These are phyloP conservation scores for Rhizoctonia solani DNA, from an alignment of 1,284 basidiomycete genomes.

Conservation along the genomic window DNA sequence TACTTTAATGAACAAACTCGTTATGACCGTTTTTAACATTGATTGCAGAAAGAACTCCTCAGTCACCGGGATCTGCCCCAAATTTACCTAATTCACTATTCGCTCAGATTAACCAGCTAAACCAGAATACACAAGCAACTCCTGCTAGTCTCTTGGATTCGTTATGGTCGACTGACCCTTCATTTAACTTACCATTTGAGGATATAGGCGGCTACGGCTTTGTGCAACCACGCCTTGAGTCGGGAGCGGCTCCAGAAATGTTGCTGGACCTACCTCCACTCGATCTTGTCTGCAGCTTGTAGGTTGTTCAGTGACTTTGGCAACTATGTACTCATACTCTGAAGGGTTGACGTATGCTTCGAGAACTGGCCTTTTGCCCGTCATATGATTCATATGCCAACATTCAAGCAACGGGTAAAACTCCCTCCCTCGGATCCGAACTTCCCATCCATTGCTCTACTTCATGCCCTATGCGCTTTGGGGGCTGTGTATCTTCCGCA, in stretches of 20 bases:
- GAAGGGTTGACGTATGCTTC: slow-evolving; percentile 26
- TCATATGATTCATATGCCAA: slow-evolving; percentile 15
- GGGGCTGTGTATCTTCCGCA: slow-evolving; percentile 23
- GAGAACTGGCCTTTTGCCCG: slow-evolving; percentile 23
- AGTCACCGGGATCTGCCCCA: too few species aligned
- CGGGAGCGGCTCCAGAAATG: not conserved
- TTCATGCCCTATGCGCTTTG: slow-evolving; percentile 21
- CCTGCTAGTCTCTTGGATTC: slow-evolving; percentile 17
- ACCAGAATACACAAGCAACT: not conserved
- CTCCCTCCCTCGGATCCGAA: slow-evolving; percentile 22
- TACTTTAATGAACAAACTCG: not conserved
- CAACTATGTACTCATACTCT: not conserved
- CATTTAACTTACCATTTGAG: not conserved
- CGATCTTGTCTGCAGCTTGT: slow-evolving; percentile 28
- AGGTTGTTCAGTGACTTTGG: not conserved
- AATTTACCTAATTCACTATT: not conserved
- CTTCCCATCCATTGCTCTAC: slow-evolving; percentile 11
- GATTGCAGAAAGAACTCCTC: too few species aligned
- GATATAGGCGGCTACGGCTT: slow-evolving; percentile 26
- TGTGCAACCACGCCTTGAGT: not conserved
- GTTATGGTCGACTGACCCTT: slow-evolving; percentile 16
- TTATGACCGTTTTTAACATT: too few species aligned
- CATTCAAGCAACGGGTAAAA: slow-evolving; percentile 27
- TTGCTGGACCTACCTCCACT: slow-evolving; percentile 24
- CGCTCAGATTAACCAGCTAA: slow-evolving; percentile 7